Conservation (phyloP, 2,329 filamentous ascomycete species). For the Chrysoporthe puriensis region DNA sequence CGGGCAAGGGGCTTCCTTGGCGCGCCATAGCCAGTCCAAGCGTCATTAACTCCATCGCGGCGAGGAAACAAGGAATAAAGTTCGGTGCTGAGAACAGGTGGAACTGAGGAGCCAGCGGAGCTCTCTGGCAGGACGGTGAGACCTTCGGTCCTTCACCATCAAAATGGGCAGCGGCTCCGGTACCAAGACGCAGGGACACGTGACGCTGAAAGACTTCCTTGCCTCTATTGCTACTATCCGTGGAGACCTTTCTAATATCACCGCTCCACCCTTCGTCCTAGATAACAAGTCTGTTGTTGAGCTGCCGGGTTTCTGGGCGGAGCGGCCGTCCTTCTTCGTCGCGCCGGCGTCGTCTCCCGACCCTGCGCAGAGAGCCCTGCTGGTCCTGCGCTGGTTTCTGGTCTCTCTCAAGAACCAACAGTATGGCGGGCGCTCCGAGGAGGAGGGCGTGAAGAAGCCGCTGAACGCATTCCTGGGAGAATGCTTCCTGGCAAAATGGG, state of each 20-base stretch:
- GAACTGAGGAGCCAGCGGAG: neutral
- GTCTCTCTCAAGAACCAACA: constrained; percentile 50
- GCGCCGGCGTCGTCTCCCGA: constrained; percentile 46
- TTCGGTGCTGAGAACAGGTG: neutral
- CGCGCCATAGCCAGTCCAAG: neutral
- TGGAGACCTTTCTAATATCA: constrained; percentile 59
- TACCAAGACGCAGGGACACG: constrained; percentile 30
- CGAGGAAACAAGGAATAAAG: neutral
- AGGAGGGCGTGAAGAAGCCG: constrained; percentile 51
- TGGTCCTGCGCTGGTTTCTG: constrained; percentile 54
- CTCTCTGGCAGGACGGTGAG: neutral
- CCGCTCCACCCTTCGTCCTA: constrained; percentile 59
- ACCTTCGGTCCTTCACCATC: neutral
- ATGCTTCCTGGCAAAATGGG: constrained; percentile 45
- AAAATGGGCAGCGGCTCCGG: constrained; percentile 13
- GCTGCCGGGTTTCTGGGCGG: constrained; percentile 61
- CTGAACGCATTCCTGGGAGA: constrained; percentile 55
- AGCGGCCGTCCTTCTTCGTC: constrained; percentile 53
- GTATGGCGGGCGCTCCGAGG: constrained; percentile 35
- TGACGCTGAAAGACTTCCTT: constrained; percentile 38
- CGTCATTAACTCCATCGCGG: neutral
- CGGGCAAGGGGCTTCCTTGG: neutral
- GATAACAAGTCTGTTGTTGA: constrained; percentile 58
- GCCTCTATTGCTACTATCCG: constrained; percentile 58
- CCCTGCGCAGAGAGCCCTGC: constrained; percentile 45